These are phyloP conservation scores for Microascus cirrosus DNA, from an alignment of 2,329 filamentous ascomycete species.

Conservation along the genomic window DNA sequence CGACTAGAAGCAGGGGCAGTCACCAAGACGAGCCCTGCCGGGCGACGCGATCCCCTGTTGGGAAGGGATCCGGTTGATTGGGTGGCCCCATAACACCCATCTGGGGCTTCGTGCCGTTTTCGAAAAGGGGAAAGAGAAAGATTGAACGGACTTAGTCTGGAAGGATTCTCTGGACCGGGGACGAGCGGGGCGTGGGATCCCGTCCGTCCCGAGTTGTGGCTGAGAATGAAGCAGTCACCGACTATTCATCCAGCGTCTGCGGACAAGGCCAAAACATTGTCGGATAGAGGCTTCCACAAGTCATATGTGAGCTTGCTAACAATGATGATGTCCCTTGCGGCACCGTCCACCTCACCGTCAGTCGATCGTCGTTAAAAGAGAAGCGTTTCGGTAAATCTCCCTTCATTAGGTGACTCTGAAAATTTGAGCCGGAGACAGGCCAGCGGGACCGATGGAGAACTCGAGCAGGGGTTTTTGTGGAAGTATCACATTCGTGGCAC, in stretches of 20 bases:
- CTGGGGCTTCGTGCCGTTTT: neutral
- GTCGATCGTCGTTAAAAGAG: too few relatives aligned
- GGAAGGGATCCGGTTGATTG: neutral
- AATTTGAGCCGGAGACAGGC: neutral
- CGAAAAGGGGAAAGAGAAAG: neutral
- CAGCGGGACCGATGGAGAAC: neutral
- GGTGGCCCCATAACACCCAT: neutral
- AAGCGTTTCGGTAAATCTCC: too few relatives aligned
- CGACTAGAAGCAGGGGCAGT: neutral
- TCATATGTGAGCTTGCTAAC: too few relatives aligned
- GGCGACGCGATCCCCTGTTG: neutral
- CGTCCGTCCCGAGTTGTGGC: neutral
- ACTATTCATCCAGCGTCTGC: neutral
- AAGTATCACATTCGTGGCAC: constrained; percentile 1
- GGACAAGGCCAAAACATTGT: too few relatives aligned
- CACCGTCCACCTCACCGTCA: too few relatives aligned
- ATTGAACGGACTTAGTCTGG: neutral
- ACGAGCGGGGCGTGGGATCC: neutral
- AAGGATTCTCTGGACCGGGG: neutral
- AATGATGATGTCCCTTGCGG: too few relatives aligned
- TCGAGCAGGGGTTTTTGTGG: neutral
- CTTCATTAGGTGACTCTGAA: too few relatives aligned
- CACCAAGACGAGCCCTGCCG: neutral
- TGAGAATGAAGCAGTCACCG: neutral
- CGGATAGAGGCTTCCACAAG: too few relatives aligned